Conservation (phyloP, 345 rosid species). For the Geranium rotundifolium region DNA sequence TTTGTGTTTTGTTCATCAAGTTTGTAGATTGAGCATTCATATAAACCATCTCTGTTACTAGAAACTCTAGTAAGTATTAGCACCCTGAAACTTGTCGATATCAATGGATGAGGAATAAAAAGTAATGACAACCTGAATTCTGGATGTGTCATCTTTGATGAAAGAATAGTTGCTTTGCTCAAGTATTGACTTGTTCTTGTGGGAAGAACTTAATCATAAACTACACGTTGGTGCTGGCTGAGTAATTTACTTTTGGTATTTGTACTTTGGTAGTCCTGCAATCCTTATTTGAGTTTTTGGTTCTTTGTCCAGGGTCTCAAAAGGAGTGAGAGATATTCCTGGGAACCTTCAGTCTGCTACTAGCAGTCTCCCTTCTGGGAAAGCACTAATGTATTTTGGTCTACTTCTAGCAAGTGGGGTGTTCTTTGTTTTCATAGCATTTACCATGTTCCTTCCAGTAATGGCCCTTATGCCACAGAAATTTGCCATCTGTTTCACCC, state of each 20-base stretch:
- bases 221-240: background rate
- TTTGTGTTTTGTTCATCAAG: too few relatives aligned
- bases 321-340: constrained; percentile 81
- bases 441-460: constrained; percentile 90
- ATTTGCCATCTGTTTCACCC: constrained; percentile 81
- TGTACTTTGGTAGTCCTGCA: constrained; percentile 2
- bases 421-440: constrained; percentile 74
- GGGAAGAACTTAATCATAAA: background rate
- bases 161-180: too few relatives aligned
- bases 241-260: background rate
- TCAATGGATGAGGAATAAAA: too few relatives aligned
- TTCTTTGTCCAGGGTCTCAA: constrained; percentile 48
- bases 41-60: too few relatives aligned
- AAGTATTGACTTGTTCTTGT: too few relatives aligned
- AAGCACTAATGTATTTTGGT: constrained; percentile 74
- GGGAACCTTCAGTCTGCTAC: constrained; percentile 77
- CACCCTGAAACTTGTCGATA: too few relatives aligned
- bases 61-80: too few relatives aligned
- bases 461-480: constrained; percentile 95
- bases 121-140: too few relatives aligned
- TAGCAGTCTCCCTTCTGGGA: constrained; percentile 78
- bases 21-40: too few relatives aligned
- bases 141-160: too few relatives aligned
- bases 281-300: constrained; percentile 6
- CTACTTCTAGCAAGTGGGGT: constrained; percentile 68